Base-by-base conservation (phyloP, 306 rosid species). In the Fragaria vesca region DNA sequence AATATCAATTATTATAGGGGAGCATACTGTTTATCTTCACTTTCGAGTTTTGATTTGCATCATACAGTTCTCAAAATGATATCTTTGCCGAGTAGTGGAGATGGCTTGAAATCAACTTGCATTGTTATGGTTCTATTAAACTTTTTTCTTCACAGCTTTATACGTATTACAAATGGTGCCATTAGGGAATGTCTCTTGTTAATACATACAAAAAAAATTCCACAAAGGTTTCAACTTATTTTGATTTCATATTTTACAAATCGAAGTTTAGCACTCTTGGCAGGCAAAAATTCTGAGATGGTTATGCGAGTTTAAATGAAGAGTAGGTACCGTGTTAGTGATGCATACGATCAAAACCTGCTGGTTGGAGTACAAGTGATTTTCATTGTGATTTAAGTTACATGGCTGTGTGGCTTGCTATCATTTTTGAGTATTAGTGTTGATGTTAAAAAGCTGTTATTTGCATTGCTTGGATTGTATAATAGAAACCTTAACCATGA, bases 251-350 rank as follows among this genome's bases (percentile, higher is more conserved):
- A 7, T 36, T 57, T 55, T 12, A 4, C 8, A 43, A 58, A 45
- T 57, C 16, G 38, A 54, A 73, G 57, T 16, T 40, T 21, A 24
- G 77, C 16, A 57, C 24, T 57, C 58, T 55, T 73, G 76, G 67
- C 17, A 62, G 78, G 58, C 28, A 8, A 60, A 54, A 10, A 10
- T 4, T 58, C 12, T 60, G 50, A 42, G 70, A 60, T 58, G 78
- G 58, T 42, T 45, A 42, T 43, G 57, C 1, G 4, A 65, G 42
- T 60, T 60, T 42, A 43, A 26, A 26, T 40, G 5, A 26, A 24
- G 61, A 28, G 76, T 63, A 15, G 30, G 54, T 15, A 61, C 40
- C 7, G 66, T 72, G 40, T 24, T 58, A 3, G 17, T 28, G 42
- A 74, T 74, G 70, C 70, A 42, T 60, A 43, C 28, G 77, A 52